Percentiles rank a stretch among this genome's conserved stretches.
Evolutionary conservation across 2,329 filamentous ascomycete genomes (phyloP).

Genomic region (Sordariomycetes sp.): DNA sequence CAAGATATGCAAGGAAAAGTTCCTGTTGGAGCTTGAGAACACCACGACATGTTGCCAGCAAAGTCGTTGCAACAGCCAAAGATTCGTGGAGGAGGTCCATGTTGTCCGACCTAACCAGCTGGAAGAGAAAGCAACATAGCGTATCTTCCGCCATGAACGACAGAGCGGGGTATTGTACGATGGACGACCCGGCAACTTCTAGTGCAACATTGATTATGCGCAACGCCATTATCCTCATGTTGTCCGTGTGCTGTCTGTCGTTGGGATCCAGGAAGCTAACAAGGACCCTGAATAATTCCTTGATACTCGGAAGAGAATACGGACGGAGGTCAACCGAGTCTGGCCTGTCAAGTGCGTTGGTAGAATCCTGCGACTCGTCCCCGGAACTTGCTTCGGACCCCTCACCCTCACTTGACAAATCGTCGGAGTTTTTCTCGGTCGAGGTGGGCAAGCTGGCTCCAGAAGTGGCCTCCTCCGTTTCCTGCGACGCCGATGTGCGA

Average conservation of each 20-base stretch:
- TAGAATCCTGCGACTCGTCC: neutral
- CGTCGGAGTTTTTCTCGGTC: neutral
- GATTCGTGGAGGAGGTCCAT: conserved; percentile 92
- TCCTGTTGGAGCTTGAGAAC: conserved; percentile 95
- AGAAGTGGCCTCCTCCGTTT: conserved; percentile 1
- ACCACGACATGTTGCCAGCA: conserved; percentile 78
- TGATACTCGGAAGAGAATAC: conserved; percentile 86
- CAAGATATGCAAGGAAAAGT: conserved; percentile 84
- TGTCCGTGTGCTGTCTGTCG: conserved; percentile 83
- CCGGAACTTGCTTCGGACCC: neutral
- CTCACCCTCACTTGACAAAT: neutral
- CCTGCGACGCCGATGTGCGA: neutral
- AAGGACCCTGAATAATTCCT: conserved; percentile 85
- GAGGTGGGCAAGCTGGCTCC: conserved; percentile 18
- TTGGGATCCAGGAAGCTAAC: conserved; percentile 91
- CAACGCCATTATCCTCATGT: conserved; percentile 93
- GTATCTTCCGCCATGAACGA: conserved; percentile 84
- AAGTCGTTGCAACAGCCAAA: conserved; percentile 77
- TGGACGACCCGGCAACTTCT: conserved; percentile 90
- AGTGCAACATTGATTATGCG: conserved; percentile 95
- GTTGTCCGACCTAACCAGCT: conserved; percentile 90
- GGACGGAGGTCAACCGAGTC: conserved; percentile 56
- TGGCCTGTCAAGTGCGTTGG: conserved; percentile 15
- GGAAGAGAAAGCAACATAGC: conserved; percentile 87
- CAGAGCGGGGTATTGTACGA: conserved; percentile 80